Conservation (phyloP, 305 asterid species). For the Solanum hybrid region DNA sequence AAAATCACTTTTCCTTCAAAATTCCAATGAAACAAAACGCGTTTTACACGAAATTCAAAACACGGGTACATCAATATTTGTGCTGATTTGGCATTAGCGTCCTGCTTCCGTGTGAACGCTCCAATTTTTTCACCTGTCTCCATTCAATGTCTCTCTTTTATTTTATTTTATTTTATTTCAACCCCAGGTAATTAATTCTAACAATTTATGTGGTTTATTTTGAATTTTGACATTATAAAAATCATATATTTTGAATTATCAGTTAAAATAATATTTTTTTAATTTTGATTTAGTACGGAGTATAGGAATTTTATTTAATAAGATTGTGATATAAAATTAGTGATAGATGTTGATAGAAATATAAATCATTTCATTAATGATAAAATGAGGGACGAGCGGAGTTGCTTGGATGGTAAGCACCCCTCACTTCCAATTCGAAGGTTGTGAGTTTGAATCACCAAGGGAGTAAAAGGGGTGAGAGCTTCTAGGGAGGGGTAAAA, state of each 20-base stretch:
- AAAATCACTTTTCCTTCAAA: background rate
- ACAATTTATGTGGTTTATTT: background rate
- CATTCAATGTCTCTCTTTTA: background rate
- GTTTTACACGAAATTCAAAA: background rate
- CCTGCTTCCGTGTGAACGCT: conserved; percentile 8
- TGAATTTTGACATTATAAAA: background rate
- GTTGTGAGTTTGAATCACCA: too few relatives aligned
- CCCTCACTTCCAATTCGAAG: too few relatives aligned
- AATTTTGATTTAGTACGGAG: background rate
- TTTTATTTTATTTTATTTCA: background rate
- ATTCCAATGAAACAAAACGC: background rate
- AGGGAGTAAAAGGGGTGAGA: too few relatives aligned
- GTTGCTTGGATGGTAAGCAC: too few relatives aligned
- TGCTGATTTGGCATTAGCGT: background rate
- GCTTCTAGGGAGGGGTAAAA: too few relatives aligned
- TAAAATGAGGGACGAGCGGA: too few relatives aligned
- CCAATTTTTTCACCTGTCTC: background rate
- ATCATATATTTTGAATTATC: background rate
- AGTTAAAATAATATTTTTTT: too few relatives aligned
- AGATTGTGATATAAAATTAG: background rate
- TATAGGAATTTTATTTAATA: too few relatives aligned
- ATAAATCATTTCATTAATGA: background rate
- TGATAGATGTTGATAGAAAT: too few relatives aligned
- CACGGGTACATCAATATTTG: background rate
- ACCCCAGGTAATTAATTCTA: background rate